These are phyloP conservation scores for Paspalum notatum DNA, from an alignment of 176 grass and related monocot genomes.

Conservation along the genomic window DNA sequence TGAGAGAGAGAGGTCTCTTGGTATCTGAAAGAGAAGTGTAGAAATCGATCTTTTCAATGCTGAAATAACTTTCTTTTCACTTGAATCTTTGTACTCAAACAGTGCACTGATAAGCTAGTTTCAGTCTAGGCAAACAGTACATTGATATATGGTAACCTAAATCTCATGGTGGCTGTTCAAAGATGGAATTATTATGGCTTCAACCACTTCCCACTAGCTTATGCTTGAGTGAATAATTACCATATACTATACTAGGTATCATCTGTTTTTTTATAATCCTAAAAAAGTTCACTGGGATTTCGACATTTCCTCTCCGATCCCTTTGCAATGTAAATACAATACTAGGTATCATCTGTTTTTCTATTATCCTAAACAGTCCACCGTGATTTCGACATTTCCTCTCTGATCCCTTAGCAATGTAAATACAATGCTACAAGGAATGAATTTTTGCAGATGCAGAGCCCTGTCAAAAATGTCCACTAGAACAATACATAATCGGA, in stretches of 20 bases:
- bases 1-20: neutral
- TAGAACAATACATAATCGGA: neutral
- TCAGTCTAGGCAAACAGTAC: constrained; percentile 9
- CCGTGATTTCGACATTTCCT: too few relatives aligned
- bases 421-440: too few relatives aligned
- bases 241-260: too few relatives aligned
- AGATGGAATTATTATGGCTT: constrained; percentile 33
- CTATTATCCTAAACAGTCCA: too few relatives aligned
- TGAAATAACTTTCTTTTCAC: constrained; percentile 40
- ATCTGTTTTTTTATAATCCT: too few relatives aligned
- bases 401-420: too few relatives aligned
- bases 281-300: too few relatives aligned
- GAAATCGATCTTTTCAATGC: neutral
- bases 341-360: too few relatives aligned
- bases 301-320: too few relatives aligned
- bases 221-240: neutral
- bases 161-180: constrained; percentile 25
- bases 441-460: neutral
- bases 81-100: constrained; percentile 16
- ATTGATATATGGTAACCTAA: constrained; percentile 25
- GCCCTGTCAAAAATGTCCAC: neutral
- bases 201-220: neutral
- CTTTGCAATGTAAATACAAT: too few relatives aligned
- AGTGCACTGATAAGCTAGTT: constrained; percentile 32
- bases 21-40: neutral